Evolutionary conservation across 345 rosid genomes (phyloP).

Genomic region (Acer saccharum): DNA sequence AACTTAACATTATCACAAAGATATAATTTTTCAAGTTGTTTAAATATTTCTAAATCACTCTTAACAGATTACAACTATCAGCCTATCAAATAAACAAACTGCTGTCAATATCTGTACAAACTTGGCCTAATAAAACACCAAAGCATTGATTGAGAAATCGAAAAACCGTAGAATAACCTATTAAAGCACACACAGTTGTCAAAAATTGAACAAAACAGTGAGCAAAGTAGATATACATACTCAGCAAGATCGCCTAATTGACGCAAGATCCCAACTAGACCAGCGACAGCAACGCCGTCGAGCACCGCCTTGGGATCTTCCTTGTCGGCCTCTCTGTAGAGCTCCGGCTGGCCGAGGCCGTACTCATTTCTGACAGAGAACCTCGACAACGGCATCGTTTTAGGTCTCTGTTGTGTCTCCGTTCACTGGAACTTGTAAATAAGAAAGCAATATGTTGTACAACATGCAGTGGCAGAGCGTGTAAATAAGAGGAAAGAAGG

Average conservation of each 20-base stretch:
- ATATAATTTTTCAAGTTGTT: not conserved
- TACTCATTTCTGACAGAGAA: constrained; percentile 70
- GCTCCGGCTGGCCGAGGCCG: constrained; percentile 56
- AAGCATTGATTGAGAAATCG: not conserved
- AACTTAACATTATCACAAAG: not conserved
- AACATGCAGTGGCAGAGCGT: constrained; percentile 1
- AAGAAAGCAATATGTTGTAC: too few relatives aligned
- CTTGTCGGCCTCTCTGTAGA: constrained; percentile 48
- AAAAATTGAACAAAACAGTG: not conserved
- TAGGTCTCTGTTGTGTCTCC: not conserved
- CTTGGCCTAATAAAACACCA: not conserved
- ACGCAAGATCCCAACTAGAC: constrained; percentile 94
- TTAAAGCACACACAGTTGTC: not conserved
- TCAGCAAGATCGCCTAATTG: constrained; percentile 98
- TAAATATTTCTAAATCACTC: not conserved
- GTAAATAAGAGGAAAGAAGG: constrained; percentile 13
- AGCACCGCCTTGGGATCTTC: constrained; percentile 86
- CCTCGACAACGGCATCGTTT: constrained; percentile 74
- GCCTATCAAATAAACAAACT: not conserved
- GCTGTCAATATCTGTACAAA: not conserved
- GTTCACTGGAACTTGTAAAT: not conserved
- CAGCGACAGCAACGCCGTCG: constrained; percentile 79
- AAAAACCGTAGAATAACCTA: not conserved
- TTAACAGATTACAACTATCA: not conserved
- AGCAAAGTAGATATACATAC: constrained; percentile 42